Base-by-base conservation (phyloP, 257 asterid species). In the Solanum tarapatanum region DNA sequence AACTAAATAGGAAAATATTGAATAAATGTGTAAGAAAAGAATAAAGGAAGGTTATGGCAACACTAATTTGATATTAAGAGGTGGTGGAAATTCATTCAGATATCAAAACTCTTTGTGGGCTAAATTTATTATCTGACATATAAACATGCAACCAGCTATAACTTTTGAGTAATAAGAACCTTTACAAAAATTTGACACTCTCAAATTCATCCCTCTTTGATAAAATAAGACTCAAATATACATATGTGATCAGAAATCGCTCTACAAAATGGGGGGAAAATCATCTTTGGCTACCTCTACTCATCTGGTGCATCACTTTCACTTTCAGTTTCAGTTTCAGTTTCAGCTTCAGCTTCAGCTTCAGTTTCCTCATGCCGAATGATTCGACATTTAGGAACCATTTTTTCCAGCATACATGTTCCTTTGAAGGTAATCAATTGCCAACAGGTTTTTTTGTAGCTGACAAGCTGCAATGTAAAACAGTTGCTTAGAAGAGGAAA, bases 401-500 rank as follows among this genome's bases (percentile, higher is more conserved):
- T 84, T 91, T 93, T 97, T 90, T 93, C 98, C 75, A 97, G 89
- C 99, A 96, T 95, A 55, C 94, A 93, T 28, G 99, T 95, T 28
- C 96, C 99, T 89, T 94, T 87, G 91, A 97, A 97, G 79, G 91
- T 92, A 17, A 97, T 92, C 97, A 97, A 95, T 87, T 97, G 99
- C 99, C 99, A 97, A 87, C 99, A 94, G 60, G 55, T 91, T 91
- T 90, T 96, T 86, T 95, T 91, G 93, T 95, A 93, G 87, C 80
- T 90, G 80, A 68, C 87, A 86, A 97, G 94, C 99, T 97, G 98
- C 94, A 93, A 88, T 51, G 10, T 73, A 7, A 23, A 37, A 41
- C 23, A 77, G 8, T 8, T 33, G 36, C 39, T 45, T 45, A 80
- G 24, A 12, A 39, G 32, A n/a, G 2, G 23, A 77, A 5, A 8